These are phyloP conservation scores for Phaeotremella fagi DNA, from an alignment of 768 basidiomycete genomes.

Conservation along the genomic window DNA sequence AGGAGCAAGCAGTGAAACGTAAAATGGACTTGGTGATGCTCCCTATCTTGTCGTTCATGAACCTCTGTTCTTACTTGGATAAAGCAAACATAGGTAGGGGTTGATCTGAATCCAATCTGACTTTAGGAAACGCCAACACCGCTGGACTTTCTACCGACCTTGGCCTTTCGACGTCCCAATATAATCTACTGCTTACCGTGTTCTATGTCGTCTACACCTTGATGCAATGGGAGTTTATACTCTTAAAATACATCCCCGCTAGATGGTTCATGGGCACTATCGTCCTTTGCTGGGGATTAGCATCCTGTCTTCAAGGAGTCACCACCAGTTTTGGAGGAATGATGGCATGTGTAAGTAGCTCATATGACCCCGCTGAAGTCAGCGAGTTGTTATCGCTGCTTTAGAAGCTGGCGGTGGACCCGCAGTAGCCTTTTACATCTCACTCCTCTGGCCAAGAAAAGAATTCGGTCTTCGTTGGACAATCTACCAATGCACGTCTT, in stretches of 20 bases:
- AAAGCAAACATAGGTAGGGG: slow-evolving; percentile 20
- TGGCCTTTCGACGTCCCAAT: slow-evolving; percentile 13
- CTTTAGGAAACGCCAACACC: background rate
- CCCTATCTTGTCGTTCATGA: slow-evolving; percentile 19
- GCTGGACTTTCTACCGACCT: slow-evolving; percentile 20
- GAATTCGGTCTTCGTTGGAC: slow-evolving; percentile 25
- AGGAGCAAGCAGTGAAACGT: slow-evolving; percentile 6
- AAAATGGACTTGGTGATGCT: slow-evolving; percentile 21
- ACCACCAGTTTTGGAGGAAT: slow-evolving; percentile 17
- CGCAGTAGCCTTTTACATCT: slow-evolving; percentile 20
- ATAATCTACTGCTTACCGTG: slow-evolving; percentile 17
- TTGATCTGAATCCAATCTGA: background rate
- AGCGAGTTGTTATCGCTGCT: slow-evolving; percentile 21
- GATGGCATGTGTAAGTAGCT: slow-evolving; percentile 17
- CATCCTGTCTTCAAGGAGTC: slow-evolving; percentile 20
- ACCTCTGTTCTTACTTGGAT: slow-evolving; percentile 20
- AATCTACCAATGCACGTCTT: slow-evolving; percentile 16
- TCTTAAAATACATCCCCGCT: slow-evolving; percentile 15
- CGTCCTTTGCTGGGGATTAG: slow-evolving; percentile 17
- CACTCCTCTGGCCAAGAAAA: slow-evolving; percentile 18
- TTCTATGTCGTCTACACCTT: slow-evolving; percentile 23
- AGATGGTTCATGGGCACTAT: background rate
- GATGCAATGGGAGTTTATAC: slow-evolving; percentile 17
- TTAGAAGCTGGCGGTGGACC: slow-evolving; percentile 21
- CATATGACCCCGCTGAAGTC: background rate